Percentiles rank a stretch among this genome's conserved stretches.
These are phyloP conservation scores for Myxozyma sirexii DNA, from an alignment of 805 yeast species.

Conservation along the genomic window DNA sequence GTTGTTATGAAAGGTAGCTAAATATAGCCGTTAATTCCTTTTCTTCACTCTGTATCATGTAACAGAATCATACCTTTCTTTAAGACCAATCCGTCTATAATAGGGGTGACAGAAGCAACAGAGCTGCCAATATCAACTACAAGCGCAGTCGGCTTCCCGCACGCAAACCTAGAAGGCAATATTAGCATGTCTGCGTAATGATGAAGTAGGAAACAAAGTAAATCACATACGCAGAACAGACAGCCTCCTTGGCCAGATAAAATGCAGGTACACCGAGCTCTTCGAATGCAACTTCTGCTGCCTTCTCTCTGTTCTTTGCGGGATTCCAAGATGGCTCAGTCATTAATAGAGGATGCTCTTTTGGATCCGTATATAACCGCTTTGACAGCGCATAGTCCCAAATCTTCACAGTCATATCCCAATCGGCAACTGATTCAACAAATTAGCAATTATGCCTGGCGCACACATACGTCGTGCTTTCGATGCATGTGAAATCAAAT, in stretches of 20 bases:
- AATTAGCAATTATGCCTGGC: background rate
- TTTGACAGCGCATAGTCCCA: conserved; percentile 67
- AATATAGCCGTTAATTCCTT: background rate
- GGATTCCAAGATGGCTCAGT: conserved; percentile 75
- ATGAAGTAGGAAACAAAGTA: background rate
- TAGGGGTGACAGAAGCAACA: conserved; percentile 71
- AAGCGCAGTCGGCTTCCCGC: conserved; percentile 75
- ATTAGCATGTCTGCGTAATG: background rate
- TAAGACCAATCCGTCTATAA: conserved; percentile 42
- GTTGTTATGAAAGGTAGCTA: conserved; percentile 54
- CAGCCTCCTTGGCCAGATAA: conserved; percentile 72
- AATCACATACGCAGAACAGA: conserved; percentile 53
- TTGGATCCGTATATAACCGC: conserved; percentile 53
- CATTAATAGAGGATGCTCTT: conserved; percentile 65
- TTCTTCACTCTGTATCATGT: background rate
- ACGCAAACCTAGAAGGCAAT: conserved; percentile 59
- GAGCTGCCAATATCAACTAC: conserved; percentile 80
- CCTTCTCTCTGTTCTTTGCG: conserved; percentile 55
- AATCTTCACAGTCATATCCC: conserved; percentile 66
- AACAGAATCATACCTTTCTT: conserved; percentile 31
- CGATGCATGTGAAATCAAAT: background rate
- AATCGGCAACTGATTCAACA: conserved; percentile 51
- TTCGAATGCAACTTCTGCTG: conserved; percentile 76
- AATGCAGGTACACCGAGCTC: conserved; percentile 73
- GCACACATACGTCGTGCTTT: no score